Conservation (phyloP, 2,329 filamentous ascomycete genomes). For the Dendryphion nanum region DNA sequence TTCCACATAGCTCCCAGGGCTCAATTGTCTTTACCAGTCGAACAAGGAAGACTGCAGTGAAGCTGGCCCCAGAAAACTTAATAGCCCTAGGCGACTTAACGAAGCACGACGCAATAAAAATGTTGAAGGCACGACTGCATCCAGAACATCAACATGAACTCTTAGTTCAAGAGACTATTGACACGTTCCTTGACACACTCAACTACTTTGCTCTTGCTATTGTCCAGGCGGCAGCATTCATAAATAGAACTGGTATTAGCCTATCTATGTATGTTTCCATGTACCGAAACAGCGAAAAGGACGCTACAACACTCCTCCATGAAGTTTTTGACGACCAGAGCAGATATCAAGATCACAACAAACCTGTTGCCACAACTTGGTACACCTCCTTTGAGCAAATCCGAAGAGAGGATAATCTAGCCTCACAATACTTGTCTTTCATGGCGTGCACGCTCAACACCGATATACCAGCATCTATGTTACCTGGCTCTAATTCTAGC, state of each 20-base stretch:
- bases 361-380: slow-evolving; percentile 37
- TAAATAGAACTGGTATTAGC: slow-evolving; percentile 22
- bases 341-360: slow-evolving; percentile 24
- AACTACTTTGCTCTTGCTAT: slow-evolving; percentile 11
- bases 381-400: slow-evolving; percentile 39
- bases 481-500: slow-evolving; percentile 18
- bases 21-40: slow-evolving; percentile 12
- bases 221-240: slow-evolving; percentile 23
- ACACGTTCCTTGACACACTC: slow-evolving; percentile 32
- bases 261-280: slow-evolving; percentile 7
- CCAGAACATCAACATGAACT: background rate
- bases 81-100: slow-evolving; percentile 8
- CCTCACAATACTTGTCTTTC: slow-evolving; percentile 31
- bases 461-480: slow-evolving; percentile 33
- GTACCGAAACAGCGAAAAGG: slow-evolving; percentile 20
- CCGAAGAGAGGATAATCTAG: slow-evolving; percentile 22
- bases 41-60: slow-evolving; percentile 8
- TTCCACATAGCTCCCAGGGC: slow-evolving; percentile 10
- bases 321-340: slow-evolving; percentile 32
- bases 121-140: slow-evolving; percentile 7
- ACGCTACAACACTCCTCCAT: slow-evolving; percentile 26
- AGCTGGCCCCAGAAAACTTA: slow-evolving; percentile 10
- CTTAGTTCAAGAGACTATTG: too few relatives aligned
- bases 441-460: slow-evolving; percentile 33
- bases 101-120: slow-evolving; percentile 5